phyloP scores from a whole-genome alignment of 1,284 basidiomycete species.

The Cutaneotrichosporon arboriforme region DNA sequence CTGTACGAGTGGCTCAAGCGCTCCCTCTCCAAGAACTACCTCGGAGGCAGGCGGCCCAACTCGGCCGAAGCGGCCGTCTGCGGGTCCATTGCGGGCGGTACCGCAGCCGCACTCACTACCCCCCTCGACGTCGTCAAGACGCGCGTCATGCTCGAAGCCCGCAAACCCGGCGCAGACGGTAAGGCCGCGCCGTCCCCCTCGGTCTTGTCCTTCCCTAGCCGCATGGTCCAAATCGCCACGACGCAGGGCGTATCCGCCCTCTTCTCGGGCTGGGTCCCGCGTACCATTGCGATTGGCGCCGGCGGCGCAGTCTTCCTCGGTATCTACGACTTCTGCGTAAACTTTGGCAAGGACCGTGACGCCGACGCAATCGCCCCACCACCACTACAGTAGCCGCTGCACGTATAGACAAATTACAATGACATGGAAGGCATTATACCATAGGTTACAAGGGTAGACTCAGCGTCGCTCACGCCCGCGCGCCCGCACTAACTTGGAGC shows the following conservation, averaged over 20 bases:
- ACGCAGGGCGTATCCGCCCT: slow-evolving; percentile 71
- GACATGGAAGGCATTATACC: too few species aligned
- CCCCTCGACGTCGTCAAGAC: slow-evolving; percentile 97
- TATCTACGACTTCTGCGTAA: slow-evolving; percentile 63
- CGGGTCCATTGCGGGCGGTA: slow-evolving; percentile 83
- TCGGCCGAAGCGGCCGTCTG: slow-evolving; percentile 85
- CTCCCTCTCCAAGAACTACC: slow-evolving; percentile 51
- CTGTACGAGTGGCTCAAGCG: slow-evolving; percentile 86
- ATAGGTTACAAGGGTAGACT: too few species aligned
- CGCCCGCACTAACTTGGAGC: too few species aligned
- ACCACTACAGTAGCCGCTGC: too few species aligned
- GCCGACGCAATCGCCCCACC: too few species aligned
- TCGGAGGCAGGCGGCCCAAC: slow-evolving; percentile 55
- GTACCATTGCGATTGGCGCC: slow-evolving; percentile 91
- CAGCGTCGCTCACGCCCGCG: too few species aligned
- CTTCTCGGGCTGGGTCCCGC: slow-evolving; percentile 81
- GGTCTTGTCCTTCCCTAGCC: slow-evolving; percentile 53
- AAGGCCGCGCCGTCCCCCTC: slow-evolving; percentile 41
- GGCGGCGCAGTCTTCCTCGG: slow-evolving; percentile 97
- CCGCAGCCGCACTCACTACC: slow-evolving; percentile 85
- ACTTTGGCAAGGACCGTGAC: slow-evolving; percentile 20
- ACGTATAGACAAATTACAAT: too few species aligned
- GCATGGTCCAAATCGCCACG: slow-evolving; percentile 62
- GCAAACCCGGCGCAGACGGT: background rate
- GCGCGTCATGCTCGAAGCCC: slow-evolving; percentile 86